A percentile compares a stretch with the other conserved stretches of the same genome.
Conservation (phyloP, 2,329 filamentous ascomycete species). For the Calcarisporium arbuscula region DNA sequence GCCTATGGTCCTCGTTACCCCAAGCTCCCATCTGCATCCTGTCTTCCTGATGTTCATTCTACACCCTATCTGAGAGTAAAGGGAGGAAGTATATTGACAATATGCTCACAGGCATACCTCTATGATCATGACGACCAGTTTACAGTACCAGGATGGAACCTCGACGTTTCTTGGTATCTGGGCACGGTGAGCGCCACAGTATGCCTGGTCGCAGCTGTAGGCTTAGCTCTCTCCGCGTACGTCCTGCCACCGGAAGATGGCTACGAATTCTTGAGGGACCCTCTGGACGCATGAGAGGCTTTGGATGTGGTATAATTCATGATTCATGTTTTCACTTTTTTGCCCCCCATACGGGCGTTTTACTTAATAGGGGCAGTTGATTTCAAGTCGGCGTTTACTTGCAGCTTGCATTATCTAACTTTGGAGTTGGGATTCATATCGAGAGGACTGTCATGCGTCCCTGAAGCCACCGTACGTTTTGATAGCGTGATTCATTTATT, state of each 20-base stretch:
- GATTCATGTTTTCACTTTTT: no score
- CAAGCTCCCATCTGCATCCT: background rate
- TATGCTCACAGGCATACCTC: conserved; percentile 61
- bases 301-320: conserved; percentile 1
- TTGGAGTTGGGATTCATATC: no score
- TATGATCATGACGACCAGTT: conserved; percentile 81
- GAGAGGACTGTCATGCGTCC: no score
- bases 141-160: conserved; percentile 68
- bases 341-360: no score
- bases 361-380: no score
- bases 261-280: conserved; percentile 63
- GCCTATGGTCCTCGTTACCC: background rate
- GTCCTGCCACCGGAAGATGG: conserved; percentile 74
- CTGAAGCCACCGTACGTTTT: no score
- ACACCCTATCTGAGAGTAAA: no score
- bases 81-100: no score
- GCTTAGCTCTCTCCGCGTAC: conserved; percentile 60
- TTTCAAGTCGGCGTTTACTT: no score
- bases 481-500: no score
- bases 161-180: conserved; percentile 75
- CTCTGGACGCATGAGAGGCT: conserved; percentile 41
- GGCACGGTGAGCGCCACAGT: conserved; percentile 51
- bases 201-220: conserved; percentile 46
- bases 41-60: background rate
- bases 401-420: no score